These are phyloP conservation scores for Zasmidium citrigriseum DNA, from an alignment of 2,329 filamentous ascomycete genomes.

Conservation along the genomic window DNA sequence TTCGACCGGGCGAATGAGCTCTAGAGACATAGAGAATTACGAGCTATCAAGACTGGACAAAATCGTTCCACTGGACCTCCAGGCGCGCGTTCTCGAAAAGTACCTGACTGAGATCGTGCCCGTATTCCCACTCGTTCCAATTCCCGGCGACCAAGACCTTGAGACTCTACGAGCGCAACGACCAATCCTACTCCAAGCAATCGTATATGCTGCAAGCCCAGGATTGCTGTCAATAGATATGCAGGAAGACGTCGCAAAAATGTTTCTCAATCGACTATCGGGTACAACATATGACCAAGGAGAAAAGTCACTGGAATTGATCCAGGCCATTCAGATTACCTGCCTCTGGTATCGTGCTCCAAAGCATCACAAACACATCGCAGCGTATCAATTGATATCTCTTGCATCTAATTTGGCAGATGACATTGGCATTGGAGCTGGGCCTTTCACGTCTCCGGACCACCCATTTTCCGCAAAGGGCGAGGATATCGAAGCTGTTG, in stretches of 20 bases:
- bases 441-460: constrained; percentile 9
- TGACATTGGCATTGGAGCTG: constrained; percentile 73
- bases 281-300: constrained; percentile 70
- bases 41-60: constrained; percentile 22
- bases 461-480: background rate
- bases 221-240: constrained; percentile 52
- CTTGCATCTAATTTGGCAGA: constrained; percentile 76
- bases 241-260: constrained; percentile 65
- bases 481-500: constrained; percentile 1
- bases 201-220: constrained; percentile 55
- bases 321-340: constrained; percentile 74
- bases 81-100: constrained; percentile 20
- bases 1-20: background rate
- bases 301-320: constrained; percentile 72
- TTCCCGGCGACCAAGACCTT: constrained; percentile 13
- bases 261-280: constrained; percentile 70
- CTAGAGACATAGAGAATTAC: background rate
- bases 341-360: constrained; percentile 82
- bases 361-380: constrained; percentile 77
- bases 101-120: constrained; percentile 24
- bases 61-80: constrained; percentile 19
- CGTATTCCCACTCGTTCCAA: constrained; percentile 23
- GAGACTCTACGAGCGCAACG: constrained; percentile 15
- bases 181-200: constrained; percentile 58
- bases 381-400: constrained; percentile 82